These are phyloP conservation scores for Candida methanosorbosa DNA, from an alignment of 805 yeast species.

Conservation along the genomic window DNA sequence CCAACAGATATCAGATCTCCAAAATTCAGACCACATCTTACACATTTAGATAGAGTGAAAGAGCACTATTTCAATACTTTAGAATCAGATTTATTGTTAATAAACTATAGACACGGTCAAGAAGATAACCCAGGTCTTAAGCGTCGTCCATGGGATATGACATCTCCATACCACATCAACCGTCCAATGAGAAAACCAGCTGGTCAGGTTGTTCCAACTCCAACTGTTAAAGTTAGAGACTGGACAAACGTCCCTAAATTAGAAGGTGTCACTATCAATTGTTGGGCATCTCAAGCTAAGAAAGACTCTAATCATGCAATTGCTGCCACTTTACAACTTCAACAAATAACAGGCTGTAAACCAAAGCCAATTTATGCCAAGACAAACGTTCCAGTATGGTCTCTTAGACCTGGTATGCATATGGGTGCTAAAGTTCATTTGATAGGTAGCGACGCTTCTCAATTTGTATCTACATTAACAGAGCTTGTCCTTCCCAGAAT, in stretches of 20 bases:
- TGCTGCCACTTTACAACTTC: conserved; percentile 69
- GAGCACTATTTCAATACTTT: conserved; percentile 73
- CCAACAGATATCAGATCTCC: conserved; percentile 76
- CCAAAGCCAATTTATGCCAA: conserved; percentile 67
- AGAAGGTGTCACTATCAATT: conserved; percentile 59
- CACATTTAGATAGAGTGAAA: conserved; percentile 70
- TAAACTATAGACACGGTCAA: conserved; percentile 64
- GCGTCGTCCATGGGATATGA: conserved; percentile 76
- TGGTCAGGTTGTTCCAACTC: conserved; percentile 68
- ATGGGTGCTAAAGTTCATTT: conserved; percentile 85
- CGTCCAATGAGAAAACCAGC: conserved; percentile 70
- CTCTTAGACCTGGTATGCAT: conserved; percentile 75
- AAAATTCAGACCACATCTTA: conserved; percentile 62
- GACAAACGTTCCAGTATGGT: conserved; percentile 79
- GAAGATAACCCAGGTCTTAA: conserved; percentile 52
- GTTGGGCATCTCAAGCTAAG: conserved; percentile 67
- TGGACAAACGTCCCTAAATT: conserved; percentile 66
- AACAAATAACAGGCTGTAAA: conserved; percentile 90
- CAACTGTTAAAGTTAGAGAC: conserved; percentile 62
- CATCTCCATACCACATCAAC: conserved; percentile 82
- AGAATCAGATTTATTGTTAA: conserved; percentile 68
- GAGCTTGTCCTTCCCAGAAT: conserved; percentile 92
- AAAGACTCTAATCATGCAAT: conserved; percentile 65
- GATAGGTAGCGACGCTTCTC: conserved; percentile 74
- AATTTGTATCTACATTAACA: conserved; percentile 76